Base-by-base conservation (phyloP, 78 protist species). In the Tieghemostelium lacteum region DNA sequence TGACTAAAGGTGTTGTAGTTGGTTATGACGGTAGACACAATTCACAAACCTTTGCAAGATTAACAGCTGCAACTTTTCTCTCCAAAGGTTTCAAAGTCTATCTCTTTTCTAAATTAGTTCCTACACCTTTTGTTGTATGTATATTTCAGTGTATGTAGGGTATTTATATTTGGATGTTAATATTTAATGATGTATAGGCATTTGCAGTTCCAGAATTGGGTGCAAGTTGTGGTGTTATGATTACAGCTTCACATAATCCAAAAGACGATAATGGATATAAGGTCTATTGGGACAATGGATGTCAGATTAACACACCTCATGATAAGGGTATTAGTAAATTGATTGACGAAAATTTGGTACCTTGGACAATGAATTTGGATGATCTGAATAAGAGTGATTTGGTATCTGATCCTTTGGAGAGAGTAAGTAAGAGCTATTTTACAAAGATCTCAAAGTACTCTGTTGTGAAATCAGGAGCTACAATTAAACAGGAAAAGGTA, bases 211-310 rank as follows among this genome's bases (percentile, higher is more conserved):
- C 50, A 66, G 86, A 61, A 19, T 63, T 62, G 36, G 28, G 61
- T 2, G 58, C 89, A 4, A 63, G 86, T 16, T 94, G 92, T 29
- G 99, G 99, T 39, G 87, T 97, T 37, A 95, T 97, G 97, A 94
- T 97, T 45, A 97, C 99, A 6, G 99, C 99, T 17, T 91, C 96
- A 22, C 99, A 97, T 91, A 97, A 97, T 85, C 99, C 99, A 34
- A 97, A 97, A 87, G 70, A 95, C 37, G 99, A 98, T 96, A 99
- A 99, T 87, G 99, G 99, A 2, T 99, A 99, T 95, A 99, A 99
- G 72, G 96, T 99, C 28, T 99, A 99, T 93, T 98, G 99, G 98
- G n/a, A 55, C n/a, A 97, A 97, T 85, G 99, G 98, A 20, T 66
- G 86, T 36, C 96, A 94, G 57, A 95, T 95, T 73, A 86, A 92